Conservation (phyloP, 1,139 yeast genomes). For the Hanseniaspora gamundiae region DNA sequence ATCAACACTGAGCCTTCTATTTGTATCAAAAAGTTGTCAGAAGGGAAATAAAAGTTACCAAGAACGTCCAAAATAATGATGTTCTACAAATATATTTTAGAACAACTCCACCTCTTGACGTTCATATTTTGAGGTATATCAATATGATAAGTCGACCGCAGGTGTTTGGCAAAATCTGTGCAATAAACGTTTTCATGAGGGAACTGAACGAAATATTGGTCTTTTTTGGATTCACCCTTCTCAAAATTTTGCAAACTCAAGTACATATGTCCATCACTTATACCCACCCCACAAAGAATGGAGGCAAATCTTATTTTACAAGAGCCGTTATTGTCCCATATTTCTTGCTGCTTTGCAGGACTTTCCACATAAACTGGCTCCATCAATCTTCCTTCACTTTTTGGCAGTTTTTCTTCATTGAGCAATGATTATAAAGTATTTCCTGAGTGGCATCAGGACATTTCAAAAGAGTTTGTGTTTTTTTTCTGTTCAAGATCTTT, state of each 20-base stretch:
- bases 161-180: slow-evolving; percentile 11
- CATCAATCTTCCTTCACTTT: not conserved
- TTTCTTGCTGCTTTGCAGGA: not conserved
- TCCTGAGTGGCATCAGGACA: no score
- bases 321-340: not conserved
- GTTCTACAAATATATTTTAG: not conserved
- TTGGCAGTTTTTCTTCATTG: no score
- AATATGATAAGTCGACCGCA: slow-evolving; percentile 9
- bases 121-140: not conserved
- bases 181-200: slow-evolving; percentile 9
- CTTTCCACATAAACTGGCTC: not conserved
- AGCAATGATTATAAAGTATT: no score
- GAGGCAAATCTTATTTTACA: slow-evolving; percentile 12
- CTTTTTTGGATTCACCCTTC: slow-evolving; percentile 7
- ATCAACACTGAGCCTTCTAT: not conserved
- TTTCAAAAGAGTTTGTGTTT: no score
- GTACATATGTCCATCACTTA: slow-evolving; percentile 8
- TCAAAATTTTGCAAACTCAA: slow-evolving; percentile 14
- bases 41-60: not conserved
- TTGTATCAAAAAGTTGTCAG: not conserved
- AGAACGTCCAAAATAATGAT: not conserved
- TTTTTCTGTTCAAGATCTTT: no score
- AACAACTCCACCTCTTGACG: not conserved
- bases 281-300: slow-evolving; percentile 12
- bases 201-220: slow-evolving; percentile 11